phyloP scores from a whole-genome alignment of 2,329 filamentous ascomycete genomes.

The Incumbomyces lentus region DNA sequence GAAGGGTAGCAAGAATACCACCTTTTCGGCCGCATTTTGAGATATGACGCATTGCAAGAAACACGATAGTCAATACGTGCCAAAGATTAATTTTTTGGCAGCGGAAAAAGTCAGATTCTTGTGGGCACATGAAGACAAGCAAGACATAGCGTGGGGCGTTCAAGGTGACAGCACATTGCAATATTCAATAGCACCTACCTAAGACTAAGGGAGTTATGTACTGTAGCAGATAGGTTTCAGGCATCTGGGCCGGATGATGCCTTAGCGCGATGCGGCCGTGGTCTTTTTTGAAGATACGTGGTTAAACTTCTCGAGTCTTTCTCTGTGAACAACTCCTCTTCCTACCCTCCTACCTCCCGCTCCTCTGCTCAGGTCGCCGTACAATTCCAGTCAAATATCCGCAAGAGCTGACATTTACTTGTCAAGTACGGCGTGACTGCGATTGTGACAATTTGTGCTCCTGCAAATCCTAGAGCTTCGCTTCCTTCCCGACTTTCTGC shows the following conservation, averaged over 20 bases:
- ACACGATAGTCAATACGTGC: too few relatives aligned
- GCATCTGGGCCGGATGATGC: too few relatives aligned
- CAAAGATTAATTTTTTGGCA: too few relatives aligned
- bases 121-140: too few relatives aligned
- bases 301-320: slow-evolving; percentile 5
- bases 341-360: slow-evolving; percentile 17
- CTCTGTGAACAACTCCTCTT: background rate
- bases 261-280: too few relatives aligned
- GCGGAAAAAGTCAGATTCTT: too few relatives aligned
- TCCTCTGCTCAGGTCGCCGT: slow-evolving; percentile 21
- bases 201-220: too few relatives aligned
- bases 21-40: background rate
- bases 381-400: slow-evolving; percentile 20
- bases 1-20: slow-evolving; percentile 28
- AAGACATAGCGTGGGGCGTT: too few relatives aligned
- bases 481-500: background rate
- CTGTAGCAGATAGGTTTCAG: too few relatives aligned
- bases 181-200: too few relatives aligned
- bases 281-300: too few relatives aligned
- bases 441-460: slow-evolving; percentile 23
- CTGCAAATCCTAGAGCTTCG: slow-evolving; percentile 4
- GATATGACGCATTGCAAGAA: background rate
- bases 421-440: slow-evolving; percentile 34
- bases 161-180: too few relatives aligned
- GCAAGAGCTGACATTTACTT: slow-evolving; percentile 41